Conservation (phyloP, 768 basidiomycete species). For the Imleria badia region DNA sequence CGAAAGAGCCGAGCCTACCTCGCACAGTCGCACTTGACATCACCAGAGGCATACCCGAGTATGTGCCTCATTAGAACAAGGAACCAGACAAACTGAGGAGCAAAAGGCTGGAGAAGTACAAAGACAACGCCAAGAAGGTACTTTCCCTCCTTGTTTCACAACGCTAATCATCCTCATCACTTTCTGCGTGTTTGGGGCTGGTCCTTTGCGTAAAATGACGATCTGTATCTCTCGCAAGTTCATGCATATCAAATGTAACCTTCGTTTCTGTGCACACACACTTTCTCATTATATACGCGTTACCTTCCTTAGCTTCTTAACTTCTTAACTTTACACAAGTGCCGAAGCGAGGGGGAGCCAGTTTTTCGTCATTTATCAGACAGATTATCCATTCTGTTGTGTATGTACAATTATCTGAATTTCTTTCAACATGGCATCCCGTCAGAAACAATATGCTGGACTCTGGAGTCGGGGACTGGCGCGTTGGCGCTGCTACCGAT, state of each 20-base stretch:
- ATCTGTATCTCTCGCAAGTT: slow-evolving; percentile 14
- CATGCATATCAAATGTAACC: slow-evolving; percentile 22
- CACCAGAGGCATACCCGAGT: slow-evolving; percentile 34
- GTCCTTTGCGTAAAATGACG: slow-evolving; percentile 20
- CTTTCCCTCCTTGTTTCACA: slow-evolving; percentile 79
- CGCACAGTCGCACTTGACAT: slow-evolving; percentile 26
- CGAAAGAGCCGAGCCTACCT: slow-evolving; percentile 34
- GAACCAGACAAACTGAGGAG: slow-evolving; percentile 60
- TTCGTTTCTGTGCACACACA: slow-evolving; percentile 3
- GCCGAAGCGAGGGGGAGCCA: too few relatives aligned
- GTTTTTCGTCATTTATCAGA: too few relatives aligned
- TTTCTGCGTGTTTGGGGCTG: slow-evolving; percentile 19
- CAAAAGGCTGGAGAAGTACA: slow-evolving; percentile 83
- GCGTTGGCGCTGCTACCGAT: too few relatives aligned
- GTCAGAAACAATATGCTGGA: too few relatives aligned
- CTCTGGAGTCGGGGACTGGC: too few relatives aligned
- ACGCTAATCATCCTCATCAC: slow-evolving; percentile 39
- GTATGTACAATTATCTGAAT: too few relatives aligned
- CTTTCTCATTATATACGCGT: slow-evolving; percentile 26
- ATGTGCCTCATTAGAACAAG: slow-evolving; percentile 32
- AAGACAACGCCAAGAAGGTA: slow-evolving; percentile 84
- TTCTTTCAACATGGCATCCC: too few relatives aligned
- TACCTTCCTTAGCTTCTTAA: too few relatives aligned
- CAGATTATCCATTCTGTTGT: too few relatives aligned
- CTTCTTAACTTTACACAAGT: too few relatives aligned